These are phyloP conservation scores for Ogataea neopini DNA, from an alignment of 805 yeast genomes.

Conservation along the genomic window DNA sequence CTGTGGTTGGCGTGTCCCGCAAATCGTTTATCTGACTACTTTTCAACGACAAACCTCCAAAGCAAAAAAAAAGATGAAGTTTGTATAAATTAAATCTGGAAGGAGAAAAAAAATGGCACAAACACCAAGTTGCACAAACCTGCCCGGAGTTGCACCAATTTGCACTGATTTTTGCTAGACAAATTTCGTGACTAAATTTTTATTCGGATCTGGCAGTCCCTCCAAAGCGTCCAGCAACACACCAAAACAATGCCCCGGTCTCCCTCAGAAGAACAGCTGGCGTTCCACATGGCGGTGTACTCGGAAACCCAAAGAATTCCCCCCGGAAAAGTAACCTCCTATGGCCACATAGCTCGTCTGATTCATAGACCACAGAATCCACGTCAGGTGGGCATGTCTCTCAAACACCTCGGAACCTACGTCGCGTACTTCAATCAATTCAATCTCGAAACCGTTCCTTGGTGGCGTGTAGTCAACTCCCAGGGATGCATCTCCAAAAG, in stretches of 20 bases:
- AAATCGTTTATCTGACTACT: too few species aligned
- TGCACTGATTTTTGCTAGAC: too few species aligned
- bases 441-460: slow-evolving; percentile 52
- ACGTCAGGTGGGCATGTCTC: slow-evolving; percentile 71
- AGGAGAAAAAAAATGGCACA: slow-evolving; percentile 1
- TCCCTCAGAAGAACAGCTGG: slow-evolving; percentile 26
- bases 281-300: slow-evolving; percentile 63
- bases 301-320: slow-evolving; percentile 56
- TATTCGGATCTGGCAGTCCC: too few species aligned
- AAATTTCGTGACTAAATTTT: too few species aligned
- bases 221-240: too few species aligned
- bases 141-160: too few species aligned
- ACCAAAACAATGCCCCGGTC: slow-evolving; percentile 43
- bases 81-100: not conserved
- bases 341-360: slow-evolving; percentile 71
- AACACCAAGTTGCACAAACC: too few species aligned
- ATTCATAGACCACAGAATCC: slow-evolving; percentile 64
- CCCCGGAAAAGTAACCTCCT: slow-evolving; percentile 63
- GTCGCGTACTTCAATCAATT: slow-evolving; percentile 22
- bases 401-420: slow-evolving; percentile 51
- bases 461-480: slow-evolving; percentile 80
- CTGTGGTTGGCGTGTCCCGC: too few species aligned
- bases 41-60: too few species aligned
- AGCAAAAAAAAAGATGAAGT: slow-evolving; percentile 2
- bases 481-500: slow-evolving; percentile 62